Conservation (phyloP, 179 eudicot genomes). For the Beta lomatogona region DNA sequence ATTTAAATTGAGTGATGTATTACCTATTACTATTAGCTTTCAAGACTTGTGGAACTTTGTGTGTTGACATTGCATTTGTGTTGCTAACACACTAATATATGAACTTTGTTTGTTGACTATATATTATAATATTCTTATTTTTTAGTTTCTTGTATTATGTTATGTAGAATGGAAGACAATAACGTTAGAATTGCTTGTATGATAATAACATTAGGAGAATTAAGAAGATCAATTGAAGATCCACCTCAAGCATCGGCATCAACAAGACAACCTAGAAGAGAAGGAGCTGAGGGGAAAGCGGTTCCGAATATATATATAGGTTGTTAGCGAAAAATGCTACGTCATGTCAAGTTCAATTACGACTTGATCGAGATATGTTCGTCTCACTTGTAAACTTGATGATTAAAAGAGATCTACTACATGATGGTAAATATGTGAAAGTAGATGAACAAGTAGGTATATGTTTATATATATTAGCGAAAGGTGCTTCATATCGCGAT, state of each 20-base stretch:
- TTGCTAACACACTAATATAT: too few relatives aligned
- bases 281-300: background rate
- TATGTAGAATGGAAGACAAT: background rate
- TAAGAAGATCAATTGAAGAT: background rate
- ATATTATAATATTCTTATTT: too few relatives aligned
- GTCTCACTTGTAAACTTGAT: background rate
- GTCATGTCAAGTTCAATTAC: background rate
- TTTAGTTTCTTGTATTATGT: too few relatives aligned
- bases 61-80: too few relatives aligned
- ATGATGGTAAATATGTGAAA: background rate
- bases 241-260: background rate
- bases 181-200: background rate
- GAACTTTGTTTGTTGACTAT: too few relatives aligned
- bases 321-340: slow-evolving; percentile 2
- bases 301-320: slow-evolving; percentile 5
- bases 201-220: background rate
- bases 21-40: too few relatives aligned
- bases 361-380: background rate
- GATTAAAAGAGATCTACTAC: slow-evolving; percentile 4
- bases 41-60: too few relatives aligned
- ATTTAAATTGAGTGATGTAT: too few relatives aligned
- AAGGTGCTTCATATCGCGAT: too few relatives aligned
- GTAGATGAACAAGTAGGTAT: slow-evolving; percentile 4
- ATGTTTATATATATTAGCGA: background rate
- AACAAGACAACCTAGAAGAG: background rate